Evolutionary conservation across 2,329 filamentous ascomycete genomes (phyloP).

Genomic region (Diaporthe sp.): DNA sequence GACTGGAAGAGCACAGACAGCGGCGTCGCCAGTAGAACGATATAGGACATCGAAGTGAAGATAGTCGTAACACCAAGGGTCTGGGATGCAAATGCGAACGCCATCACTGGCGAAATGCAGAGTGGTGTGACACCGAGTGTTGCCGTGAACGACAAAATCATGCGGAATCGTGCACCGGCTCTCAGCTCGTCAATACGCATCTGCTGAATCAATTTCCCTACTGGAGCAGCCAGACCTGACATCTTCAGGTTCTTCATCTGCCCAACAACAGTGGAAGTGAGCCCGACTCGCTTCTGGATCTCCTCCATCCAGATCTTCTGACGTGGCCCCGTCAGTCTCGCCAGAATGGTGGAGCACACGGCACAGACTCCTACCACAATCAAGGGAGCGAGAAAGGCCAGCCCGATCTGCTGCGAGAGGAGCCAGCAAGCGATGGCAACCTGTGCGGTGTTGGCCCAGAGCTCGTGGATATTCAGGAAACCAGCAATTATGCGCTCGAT

Average conservation of each 20-base stretch:
- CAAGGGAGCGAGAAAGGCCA: slow-evolving; percentile 49
- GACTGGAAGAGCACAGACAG: slow-evolving; percentile 49
- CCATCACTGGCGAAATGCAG: slow-evolving; percentile 51
- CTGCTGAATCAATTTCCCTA: slow-evolving; percentile 43
- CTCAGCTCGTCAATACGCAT: slow-evolving; percentile 45
- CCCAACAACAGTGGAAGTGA: slow-evolving; percentile 44
- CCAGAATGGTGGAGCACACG: slow-evolving; percentile 38
- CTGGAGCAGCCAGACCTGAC: slow-evolving; percentile 48
- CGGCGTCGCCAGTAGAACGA: slow-evolving; percentile 51
- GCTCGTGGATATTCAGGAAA: slow-evolving; percentile 48
- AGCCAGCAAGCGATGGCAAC: slow-evolving; percentile 50
- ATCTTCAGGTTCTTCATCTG: slow-evolving; percentile 47
- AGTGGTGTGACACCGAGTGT: slow-evolving; percentile 48
- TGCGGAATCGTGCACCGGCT: slow-evolving; percentile 42
- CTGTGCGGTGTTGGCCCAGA: slow-evolving; percentile 51
- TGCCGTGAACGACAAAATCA: slow-evolving; percentile 43
- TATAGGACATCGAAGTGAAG: slow-evolving; percentile 50
- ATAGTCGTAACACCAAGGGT: slow-evolving; percentile 45
- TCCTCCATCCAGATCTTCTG: slow-evolving; percentile 49
- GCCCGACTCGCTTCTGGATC: slow-evolving; percentile 46
- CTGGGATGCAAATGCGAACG: slow-evolving; percentile 46
- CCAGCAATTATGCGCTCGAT: slow-evolving; percentile 51
- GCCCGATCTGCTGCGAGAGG: slow-evolving; percentile 48
- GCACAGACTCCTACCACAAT: slow-evolving; percentile 46
- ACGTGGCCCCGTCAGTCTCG: slow-evolving; percentile 40